These are phyloP conservation scores for Colletotrichum eremochloae DNA, from an alignment of 2,329 filamentous ascomycete species.

Conservation along the genomic window DNA sequence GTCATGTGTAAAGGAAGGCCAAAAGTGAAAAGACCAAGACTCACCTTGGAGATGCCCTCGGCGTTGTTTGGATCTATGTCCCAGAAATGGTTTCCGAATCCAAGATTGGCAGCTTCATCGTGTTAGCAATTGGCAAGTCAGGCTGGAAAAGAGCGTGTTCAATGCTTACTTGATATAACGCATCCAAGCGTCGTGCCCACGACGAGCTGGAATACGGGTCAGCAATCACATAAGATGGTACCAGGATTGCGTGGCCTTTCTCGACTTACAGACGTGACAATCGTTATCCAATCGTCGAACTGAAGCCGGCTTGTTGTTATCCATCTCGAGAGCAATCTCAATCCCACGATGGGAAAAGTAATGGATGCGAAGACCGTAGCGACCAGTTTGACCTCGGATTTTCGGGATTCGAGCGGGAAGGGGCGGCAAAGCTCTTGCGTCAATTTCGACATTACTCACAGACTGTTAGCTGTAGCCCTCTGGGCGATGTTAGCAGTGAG, in stretches of 20 bases:
- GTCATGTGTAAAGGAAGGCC: background rate
- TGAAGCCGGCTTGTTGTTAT: conserved; percentile 1
- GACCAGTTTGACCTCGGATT: conserved; percentile 21
- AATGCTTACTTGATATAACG: conserved; percentile 21
- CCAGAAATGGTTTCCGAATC: conserved; percentile 45
- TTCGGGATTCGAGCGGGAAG: conserved; percentile 18
- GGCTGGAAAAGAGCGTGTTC: too few species aligned
- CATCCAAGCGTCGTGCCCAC: conserved; percentile 16
- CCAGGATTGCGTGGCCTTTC: background rate
- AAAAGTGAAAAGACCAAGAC: background rate
- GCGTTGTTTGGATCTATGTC: conserved; percentile 40
- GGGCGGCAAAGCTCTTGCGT: conserved; percentile 17
- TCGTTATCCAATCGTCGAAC: conserved; percentile 31
- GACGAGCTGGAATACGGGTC: background rate
- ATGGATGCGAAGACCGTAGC: conserved; percentile 19
- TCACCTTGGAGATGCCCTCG: conserved; percentile 28
- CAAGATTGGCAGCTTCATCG: conserved; percentile 18
- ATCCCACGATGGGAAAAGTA: conserved; percentile 18
- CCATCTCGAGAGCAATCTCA: conserved; percentile 21
- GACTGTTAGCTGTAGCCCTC: background rate
- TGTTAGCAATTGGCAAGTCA: background rate
- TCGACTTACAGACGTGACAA: conserved; percentile 19
- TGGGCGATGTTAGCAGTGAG: background rate
- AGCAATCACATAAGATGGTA: background rate
- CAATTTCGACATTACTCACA: conserved; percentile 5